These are phyloP conservation scores for Bothriochloa decipiens DNA, from an alignment of 176 grass and related monocot genomes.

Conservation along the genomic window DNA sequence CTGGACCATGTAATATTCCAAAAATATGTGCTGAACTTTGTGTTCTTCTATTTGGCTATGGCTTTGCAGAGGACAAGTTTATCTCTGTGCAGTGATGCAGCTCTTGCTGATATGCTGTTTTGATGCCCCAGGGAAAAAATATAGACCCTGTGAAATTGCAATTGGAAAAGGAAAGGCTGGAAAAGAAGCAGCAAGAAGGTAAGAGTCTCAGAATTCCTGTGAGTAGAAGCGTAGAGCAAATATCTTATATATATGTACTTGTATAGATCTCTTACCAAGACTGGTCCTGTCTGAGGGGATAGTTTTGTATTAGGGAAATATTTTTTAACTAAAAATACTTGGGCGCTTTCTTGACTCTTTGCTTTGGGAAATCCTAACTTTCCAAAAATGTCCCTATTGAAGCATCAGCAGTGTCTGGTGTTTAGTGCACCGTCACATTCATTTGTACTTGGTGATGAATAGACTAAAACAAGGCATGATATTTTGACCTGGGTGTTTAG, in stretches of 20 bases:
- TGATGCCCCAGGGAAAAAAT: constrained; percentile 58
- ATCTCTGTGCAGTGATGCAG: background rate
- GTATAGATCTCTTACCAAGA: background rate
- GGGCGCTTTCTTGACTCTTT: background rate
- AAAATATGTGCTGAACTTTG: constrained; percentile 17
- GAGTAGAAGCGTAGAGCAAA: too few species aligned
- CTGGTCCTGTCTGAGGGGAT: background rate
- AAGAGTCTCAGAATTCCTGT: too few species aligned
- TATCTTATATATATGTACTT: background rate
- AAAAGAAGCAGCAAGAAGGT: constrained; percentile 89
- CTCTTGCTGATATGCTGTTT: constrained; percentile 44
- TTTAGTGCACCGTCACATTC: too few species aligned
- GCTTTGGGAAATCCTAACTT: background rate
- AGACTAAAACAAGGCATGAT: background rate
- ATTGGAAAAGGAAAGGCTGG: constrained; percentile 73
- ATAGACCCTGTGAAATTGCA: constrained; percentile 76
- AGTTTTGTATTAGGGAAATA: background rate
- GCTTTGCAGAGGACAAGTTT: constrained; percentile 2
- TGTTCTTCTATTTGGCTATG: constrained; percentile 21
- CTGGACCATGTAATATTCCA: constrained; percentile 66
- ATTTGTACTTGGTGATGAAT: background rate
- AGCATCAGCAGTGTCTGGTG: background rate
- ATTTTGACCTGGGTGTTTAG: background rate
- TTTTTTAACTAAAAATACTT: background rate
- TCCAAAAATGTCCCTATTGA: background rate